Percentiles rank a stretch among this genome's conserved stretches.
Evolutionary conservation across 1,139 yeast species (phyloP).

Genomic region (Kluyveromyces sp.): DNA sequence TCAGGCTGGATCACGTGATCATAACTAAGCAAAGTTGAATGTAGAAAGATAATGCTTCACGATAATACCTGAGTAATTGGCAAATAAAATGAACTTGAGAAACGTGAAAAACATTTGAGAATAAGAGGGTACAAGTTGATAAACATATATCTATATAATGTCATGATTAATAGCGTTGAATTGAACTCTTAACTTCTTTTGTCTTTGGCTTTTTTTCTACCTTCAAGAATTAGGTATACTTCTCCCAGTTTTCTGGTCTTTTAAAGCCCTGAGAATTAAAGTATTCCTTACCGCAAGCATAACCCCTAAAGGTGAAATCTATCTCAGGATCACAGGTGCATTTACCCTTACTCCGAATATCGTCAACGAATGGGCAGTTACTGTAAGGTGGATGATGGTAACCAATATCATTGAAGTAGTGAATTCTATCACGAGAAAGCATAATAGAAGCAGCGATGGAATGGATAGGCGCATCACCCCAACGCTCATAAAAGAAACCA

Average conservation of each 20-base stretch:
- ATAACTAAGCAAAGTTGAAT: too few relatives aligned
- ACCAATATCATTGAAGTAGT: constrained; percentile 71
- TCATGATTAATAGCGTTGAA: too few relatives aligned
- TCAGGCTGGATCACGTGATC: too few relatives aligned
- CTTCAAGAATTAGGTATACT: constrained; percentile 5
- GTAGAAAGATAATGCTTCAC: too few relatives aligned
- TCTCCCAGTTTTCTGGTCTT: constrained; percentile 51
- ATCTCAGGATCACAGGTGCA: constrained; percentile 61
- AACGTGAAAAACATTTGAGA: too few relatives aligned
- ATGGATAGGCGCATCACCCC: constrained; percentile 93
- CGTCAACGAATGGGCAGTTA: constrained; percentile 57
- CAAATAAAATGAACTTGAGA: too few relatives aligned
- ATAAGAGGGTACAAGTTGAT: too few relatives aligned
- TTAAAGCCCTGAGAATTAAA: constrained; percentile 40
- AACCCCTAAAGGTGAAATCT: constrained; percentile 60
- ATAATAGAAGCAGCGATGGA: constrained; percentile 75
- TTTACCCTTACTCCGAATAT: constrained; percentile 40
- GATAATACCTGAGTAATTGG: too few relatives aligned
- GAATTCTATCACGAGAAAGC: constrained; percentile 55
- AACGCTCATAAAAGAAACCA: constrained; percentile 83
- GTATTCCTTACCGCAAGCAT: constrained; percentile 53
- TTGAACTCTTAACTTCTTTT: neutral
- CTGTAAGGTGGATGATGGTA: constrained; percentile 49
- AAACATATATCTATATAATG: too few relatives aligned
- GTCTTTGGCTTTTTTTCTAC: neutral